Percentiles rank a stretch among this genome's conserved stretches.
phyloP scores from a whole-genome alignment of 768 basidiomycete genomes.

The Thelephora aurantiotincta region DNA sequence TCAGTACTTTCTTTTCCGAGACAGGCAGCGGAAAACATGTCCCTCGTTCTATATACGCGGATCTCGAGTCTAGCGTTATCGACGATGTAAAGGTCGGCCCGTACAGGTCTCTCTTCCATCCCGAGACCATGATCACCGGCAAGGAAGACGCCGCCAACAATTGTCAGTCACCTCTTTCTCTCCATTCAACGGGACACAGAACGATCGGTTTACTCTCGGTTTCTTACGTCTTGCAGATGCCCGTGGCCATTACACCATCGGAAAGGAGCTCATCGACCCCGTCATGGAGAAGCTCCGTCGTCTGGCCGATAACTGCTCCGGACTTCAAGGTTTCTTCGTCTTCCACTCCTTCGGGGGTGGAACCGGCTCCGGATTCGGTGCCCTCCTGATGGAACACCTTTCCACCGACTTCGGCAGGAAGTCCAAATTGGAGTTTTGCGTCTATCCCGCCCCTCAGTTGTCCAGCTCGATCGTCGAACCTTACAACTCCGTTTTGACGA shows the following conservation, averaged over 20 bases:
- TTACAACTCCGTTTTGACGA: conserved; percentile 94
- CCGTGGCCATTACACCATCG: conserved; percentile 96
- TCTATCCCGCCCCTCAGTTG: conserved; percentile 88
- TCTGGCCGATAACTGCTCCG: conserved; percentile 90
- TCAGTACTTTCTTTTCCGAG: conserved; percentile 97
- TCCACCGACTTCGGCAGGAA: conserved; percentile 98
- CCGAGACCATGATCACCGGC: conserved; percentile 91
- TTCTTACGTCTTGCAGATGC: conserved; percentile 45
- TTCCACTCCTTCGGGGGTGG: conserved; percentile 99
- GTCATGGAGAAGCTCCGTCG: conserved; percentile 94
- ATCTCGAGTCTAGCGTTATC: conserved; percentile 89
- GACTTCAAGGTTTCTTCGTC: conserved; percentile 97
- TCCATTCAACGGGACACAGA: not conserved
- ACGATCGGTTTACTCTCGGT: conserved; percentile 6
- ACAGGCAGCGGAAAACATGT: conserved; percentile 90
- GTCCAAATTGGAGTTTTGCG: conserved; percentile 95
- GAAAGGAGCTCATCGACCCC: conserved; percentile 93
- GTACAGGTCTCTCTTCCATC: conserved; percentile 92
- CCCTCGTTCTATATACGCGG: conserved; percentile 92
- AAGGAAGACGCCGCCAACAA: conserved; percentile 99
- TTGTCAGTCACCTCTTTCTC: conserved; percentile 38
- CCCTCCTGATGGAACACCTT: conserved; percentile 87
- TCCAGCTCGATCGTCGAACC: conserved; percentile 96
- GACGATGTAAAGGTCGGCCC: conserved; percentile 90
- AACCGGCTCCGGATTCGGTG: conserved; percentile 97